These are phyloP conservation scores for Pleodorina starrii DNA, from an alignment of 139 green algal genomes.

Conservation along the genomic window DNA sequence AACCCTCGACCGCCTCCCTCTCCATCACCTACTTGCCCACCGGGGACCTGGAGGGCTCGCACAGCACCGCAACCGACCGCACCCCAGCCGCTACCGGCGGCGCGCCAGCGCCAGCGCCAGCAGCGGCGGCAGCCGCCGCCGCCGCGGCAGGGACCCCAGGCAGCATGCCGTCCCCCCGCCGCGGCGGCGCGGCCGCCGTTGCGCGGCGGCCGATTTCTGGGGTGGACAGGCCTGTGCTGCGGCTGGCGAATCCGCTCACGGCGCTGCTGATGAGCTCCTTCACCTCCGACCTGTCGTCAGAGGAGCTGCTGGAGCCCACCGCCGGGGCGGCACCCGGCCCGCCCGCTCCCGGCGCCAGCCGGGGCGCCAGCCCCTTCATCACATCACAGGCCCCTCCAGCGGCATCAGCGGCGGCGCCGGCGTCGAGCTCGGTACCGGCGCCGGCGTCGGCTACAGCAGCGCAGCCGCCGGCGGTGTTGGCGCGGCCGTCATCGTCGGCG, in stretches of 20 bases:
- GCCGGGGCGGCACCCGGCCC: no score
- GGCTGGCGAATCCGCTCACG: not conserved
- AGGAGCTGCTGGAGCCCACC: not conserved
- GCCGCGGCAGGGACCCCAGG: not conserved
- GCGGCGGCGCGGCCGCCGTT: no score
- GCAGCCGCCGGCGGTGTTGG: not conserved
- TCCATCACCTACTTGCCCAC: not conserved
- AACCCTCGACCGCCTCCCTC: constrained; percentile 24
- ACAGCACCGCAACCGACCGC: not conserved
- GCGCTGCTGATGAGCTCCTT: not conserved
- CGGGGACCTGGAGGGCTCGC: not conserved
- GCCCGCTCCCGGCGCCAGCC: no score
- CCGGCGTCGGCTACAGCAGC: not conserved
- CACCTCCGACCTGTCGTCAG: not conserved
- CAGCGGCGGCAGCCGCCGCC: not conserved
- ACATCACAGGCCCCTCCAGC: not conserved
- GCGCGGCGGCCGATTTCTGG: no score
- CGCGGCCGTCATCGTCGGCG: not conserved
- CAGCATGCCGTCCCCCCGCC: not conserved
- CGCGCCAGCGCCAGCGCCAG: not conserved
- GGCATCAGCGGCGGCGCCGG: not conserved
- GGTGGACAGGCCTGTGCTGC: no score
- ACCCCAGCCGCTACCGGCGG: not conserved
- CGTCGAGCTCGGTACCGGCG: not conserved
- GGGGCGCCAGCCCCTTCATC: not conserved